phyloP scores from a whole-genome alignment of 1,284 basidiomycete genomes.

The Somion occarium region DNA sequence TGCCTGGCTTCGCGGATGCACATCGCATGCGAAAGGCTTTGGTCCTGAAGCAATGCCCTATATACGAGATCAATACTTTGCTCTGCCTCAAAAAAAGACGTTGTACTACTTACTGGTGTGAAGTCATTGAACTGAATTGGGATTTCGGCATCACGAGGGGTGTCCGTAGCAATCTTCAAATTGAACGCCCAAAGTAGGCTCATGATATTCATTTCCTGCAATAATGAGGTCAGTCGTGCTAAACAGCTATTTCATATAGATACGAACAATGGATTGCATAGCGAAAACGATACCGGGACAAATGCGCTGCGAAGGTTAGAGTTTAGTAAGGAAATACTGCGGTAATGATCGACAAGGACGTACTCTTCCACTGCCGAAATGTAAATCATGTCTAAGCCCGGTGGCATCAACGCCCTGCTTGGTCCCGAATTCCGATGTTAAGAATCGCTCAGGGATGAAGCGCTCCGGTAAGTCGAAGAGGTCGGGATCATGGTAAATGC shows the following conservation, averaged over 20 bases:
- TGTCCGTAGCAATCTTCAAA: background rate
- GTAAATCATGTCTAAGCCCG: constrained; percentile 5
- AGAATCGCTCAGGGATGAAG: constrained; percentile 7
- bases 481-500: constrained; percentile 3
- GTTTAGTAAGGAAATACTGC: background rate
- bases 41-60: constrained; percentile 5
- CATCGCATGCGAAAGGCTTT: constrained; percentile 8
- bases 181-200: constrained; percentile 5
- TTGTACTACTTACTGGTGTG: background rate
- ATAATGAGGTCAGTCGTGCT: no score
- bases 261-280: no score
- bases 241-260: no score
- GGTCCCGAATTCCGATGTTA: constrained; percentile 3
- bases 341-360: background rate
- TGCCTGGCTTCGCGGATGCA: constrained; percentile 5
- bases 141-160: background rate
- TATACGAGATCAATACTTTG: background rate
- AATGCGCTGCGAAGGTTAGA: constrained; percentile 12
- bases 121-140: background rate
- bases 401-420: constrained; percentile 4
- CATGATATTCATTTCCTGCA: constrained; percentile 1
- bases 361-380: constrained; percentile 10
- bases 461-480: constrained; percentile 4
- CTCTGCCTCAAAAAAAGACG: background rate
- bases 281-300: constrained; percentile 21